phyloP scores from a whole-genome alignment of 2,329 filamentous ascomycete genomes.

The Verticillium albo-atrum region DNA sequence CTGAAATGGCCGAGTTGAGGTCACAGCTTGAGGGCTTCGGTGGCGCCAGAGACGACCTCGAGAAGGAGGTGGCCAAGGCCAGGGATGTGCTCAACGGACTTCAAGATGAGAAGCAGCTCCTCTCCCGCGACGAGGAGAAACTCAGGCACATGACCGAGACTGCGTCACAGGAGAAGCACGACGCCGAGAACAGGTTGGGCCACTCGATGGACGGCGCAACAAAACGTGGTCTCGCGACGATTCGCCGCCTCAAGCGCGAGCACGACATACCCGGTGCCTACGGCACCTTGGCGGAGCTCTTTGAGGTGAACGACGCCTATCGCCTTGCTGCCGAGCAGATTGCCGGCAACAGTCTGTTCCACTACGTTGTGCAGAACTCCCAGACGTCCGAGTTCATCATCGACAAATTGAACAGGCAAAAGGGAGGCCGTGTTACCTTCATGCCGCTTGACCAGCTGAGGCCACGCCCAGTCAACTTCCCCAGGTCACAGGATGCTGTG shows the following conservation, averaged over 20 bases:
- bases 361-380: slow-evolving; percentile 92
- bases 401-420: slow-evolving; percentile 72
- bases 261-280: slow-evolving; percentile 81
- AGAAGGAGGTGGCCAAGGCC: slow-evolving; percentile 69
- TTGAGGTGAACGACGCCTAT: slow-evolving; percentile 80
- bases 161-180: slow-evolving; percentile 70
- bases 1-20: slow-evolving; percentile 66
- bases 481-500: slow-evolving; percentile 66
- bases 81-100: slow-evolving; percentile 75
- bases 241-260: slow-evolving; percentile 77
- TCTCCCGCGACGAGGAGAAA: slow-evolving; percentile 87
- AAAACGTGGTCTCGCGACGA: slow-evolving; percentile 78
- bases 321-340: slow-evolving; percentile 88
- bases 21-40: slow-evolving; percentile 74
- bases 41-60: slow-evolving; percentile 66
- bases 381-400: slow-evolving; percentile 79
- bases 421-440: slow-evolving; percentile 85
- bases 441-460: slow-evolving; percentile 85
- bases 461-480: slow-evolving; percentile 68
- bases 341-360: slow-evolving; percentile 87
- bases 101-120: slow-evolving; percentile 78
- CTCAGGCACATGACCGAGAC: slow-evolving; percentile 73
- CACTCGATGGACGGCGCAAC: slow-evolving; percentile 89
- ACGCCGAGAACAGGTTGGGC: slow-evolving; percentile 71
- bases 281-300: slow-evolving; percentile 88